phyloP scores from a whole-genome alignment of 805 yeast species.

The Metschnikowia santaceciliae region DNA sequence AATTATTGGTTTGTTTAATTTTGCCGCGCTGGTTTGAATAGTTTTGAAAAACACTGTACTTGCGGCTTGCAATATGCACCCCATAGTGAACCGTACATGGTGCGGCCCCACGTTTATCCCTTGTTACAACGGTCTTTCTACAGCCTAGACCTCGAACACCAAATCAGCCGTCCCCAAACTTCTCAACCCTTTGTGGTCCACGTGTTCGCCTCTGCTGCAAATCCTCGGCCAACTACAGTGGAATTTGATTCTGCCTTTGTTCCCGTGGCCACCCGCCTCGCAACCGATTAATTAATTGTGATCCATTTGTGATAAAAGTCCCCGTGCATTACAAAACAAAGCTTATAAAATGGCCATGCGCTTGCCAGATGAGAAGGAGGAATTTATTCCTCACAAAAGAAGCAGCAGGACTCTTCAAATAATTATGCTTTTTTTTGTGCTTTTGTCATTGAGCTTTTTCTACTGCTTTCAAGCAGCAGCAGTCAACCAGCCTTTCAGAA shows the following conservation, averaged over 20 bases:
- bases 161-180: no score
- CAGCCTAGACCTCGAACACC: background rate
- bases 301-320: background rate
- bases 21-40: no score
- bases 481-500: slow-evolving; percentile 1
- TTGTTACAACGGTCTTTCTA: background rate
- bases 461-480: background rate
- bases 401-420: background rate
- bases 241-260: no score
- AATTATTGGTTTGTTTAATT: no score
- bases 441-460: background rate
- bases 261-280: background rate
- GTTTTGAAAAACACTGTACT: background rate
- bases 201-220: background rate
- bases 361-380: background rate
- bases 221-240: background rate
- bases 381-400: background rate
- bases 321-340: background rate
- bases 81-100: background rate
- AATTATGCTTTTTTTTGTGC: background rate
- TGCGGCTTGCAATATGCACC: slow-evolving; percentile 1
- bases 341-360: background rate
- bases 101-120: background rate
- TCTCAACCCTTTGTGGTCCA: background rate
- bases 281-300: background rate